phyloP scores from a whole-genome alignment of 352 stramenopile species.

The Pythium angustatum region DNA sequence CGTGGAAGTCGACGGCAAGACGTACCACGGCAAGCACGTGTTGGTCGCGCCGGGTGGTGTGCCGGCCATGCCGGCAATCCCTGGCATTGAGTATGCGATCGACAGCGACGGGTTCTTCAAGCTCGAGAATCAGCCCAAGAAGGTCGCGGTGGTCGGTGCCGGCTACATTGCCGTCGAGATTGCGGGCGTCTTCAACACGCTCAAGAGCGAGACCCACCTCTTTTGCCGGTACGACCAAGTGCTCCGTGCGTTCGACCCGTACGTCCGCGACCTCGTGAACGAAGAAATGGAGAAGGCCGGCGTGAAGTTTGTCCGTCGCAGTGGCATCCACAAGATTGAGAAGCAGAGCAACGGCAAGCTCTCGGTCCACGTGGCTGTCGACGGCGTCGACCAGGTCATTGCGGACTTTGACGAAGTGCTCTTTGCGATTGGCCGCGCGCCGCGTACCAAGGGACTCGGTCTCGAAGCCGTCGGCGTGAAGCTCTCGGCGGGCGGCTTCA shows the following conservation, averaged over 20 bases:
- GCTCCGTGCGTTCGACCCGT: slow-evolving; percentile 88
- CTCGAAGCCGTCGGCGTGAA: slow-evolving; percentile 80
- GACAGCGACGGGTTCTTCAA: slow-evolving; percentile 98
- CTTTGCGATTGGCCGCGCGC: slow-evolving; percentile 84
- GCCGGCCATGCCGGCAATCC: slow-evolving; percentile 81
- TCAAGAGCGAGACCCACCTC: slow-evolving; percentile 91
- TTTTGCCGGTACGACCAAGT: slow-evolving; percentile 89
- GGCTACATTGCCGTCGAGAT: slow-evolving; percentile 99
- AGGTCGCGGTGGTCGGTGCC: slow-evolving; percentile 95
- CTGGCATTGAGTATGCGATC: slow-evolving; percentile 93
- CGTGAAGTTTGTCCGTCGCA: slow-evolving; percentile 65
- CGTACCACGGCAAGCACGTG: slow-evolving; percentile 91
- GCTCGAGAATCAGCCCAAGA: slow-evolving; percentile 90
- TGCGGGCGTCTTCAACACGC: slow-evolving; percentile 92
- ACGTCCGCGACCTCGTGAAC: slow-evolving; percentile 82
- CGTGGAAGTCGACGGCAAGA: slow-evolving; percentile 74
- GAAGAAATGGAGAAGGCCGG: slow-evolving; percentile 71
- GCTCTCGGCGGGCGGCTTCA: slow-evolving; percentile 74
- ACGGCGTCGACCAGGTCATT: slow-evolving; percentile 55
- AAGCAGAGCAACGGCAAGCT: slow-evolving; percentile 87
- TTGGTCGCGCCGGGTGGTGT: slow-evolving; percentile 94
- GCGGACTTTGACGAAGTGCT: slow-evolving; percentile 57
- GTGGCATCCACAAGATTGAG: slow-evolving; percentile 66
- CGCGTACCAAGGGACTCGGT: slow-evolving; percentile 84
- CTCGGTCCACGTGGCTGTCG: slow-evolving; percentile 56